A percentile compares a stretch with the other conserved stretches of the same genome.
These are phyloP conservation scores for Fusarium mangiferae DNA, from an alignment of 2,329 filamentous ascomycete genomes.

Conservation along the genomic window DNA sequence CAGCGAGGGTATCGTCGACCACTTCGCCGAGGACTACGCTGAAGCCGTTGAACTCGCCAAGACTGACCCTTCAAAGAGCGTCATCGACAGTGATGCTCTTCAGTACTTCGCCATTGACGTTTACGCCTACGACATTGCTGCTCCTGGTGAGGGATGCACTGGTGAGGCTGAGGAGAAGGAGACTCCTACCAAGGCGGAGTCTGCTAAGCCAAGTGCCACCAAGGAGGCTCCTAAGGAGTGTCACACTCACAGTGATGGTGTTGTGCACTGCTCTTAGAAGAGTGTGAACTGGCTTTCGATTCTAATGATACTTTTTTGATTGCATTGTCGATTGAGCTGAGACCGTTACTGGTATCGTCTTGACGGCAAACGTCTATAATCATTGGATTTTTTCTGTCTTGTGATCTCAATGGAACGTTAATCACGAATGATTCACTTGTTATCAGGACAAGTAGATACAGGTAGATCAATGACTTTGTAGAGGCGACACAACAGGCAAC, in stretches of 20 bases:
- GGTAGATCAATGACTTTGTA: accelerated
- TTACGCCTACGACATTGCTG: constrained; percentile 72
- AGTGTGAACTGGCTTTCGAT: neutral
- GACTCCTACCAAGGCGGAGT: constrained; percentile 26
- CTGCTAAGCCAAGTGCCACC: constrained; percentile 47
- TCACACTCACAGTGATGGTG: constrained; percentile 57
- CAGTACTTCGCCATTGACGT: constrained; percentile 77
- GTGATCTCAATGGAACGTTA: too few species aligned
- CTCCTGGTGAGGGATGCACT: constrained; percentile 70
- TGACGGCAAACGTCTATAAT: too few species aligned
- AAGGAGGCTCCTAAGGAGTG: constrained; percentile 48
- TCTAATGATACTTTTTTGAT: neutral
- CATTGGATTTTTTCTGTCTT: too few species aligned
- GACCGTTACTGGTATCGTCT: accelerated
- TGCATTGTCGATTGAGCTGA: neutral
- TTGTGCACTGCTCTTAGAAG: constrained; percentile 45
- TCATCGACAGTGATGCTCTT: constrained; percentile 69
- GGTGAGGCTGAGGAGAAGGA: constrained; percentile 51
- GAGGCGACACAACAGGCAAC: neutral
- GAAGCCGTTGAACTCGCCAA: constrained; percentile 64
- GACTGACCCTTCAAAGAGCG: constrained; percentile 57
- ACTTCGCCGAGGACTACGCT: constrained; percentile 69
- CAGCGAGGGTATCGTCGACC: constrained; percentile 68
- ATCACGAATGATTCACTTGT: accelerated
- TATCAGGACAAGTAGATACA: accelerated